These are phyloP conservation scores for Arthrobotrys pseudoclavata DNA, from an alignment of 2,329 filamentous ascomycete species.

Conservation along the genomic window DNA sequence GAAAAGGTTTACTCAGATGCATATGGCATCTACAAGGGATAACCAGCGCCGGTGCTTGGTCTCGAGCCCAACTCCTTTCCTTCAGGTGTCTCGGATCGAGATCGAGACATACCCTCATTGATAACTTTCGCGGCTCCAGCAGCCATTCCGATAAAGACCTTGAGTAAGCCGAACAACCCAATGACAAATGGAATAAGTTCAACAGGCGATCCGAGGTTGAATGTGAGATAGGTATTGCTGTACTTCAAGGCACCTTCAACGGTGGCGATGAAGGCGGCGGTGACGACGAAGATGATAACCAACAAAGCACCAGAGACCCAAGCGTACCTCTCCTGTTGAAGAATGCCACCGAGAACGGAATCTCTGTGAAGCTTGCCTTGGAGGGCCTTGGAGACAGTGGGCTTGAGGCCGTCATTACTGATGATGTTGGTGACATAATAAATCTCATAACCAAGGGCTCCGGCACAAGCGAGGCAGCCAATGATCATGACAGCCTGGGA, in stretches of 20 bases:
- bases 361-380: slow-evolving; percentile 53
- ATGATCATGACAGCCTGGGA: slow-evolving; percentile 57
- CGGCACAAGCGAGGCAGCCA: slow-evolving; percentile 37
- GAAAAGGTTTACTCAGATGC: background rate
- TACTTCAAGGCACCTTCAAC: slow-evolving; percentile 53
- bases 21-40: slow-evolving; percentile 16
- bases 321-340: slow-evolving; percentile 58
- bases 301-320: slow-evolving; percentile 57
- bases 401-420: slow-evolving; percentile 46
- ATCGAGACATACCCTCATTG: slow-evolving; percentile 51
- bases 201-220: slow-evolving; percentile 48
- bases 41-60: slow-evolving; percentile 44
- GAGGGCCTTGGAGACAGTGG: slow-evolving; percentile 41
- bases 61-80: slow-evolving; percentile 56
- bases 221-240: slow-evolving; percentile 53
- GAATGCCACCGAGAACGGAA: slow-evolving; percentile 47
- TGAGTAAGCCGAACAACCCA: slow-evolving; percentile 51
- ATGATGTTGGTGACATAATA: slow-evolving; percentile 49
- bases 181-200: slow-evolving; percentile 58
- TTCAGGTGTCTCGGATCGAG: slow-evolving; percentile 53
- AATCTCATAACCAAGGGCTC: slow-evolving; percentile 48
- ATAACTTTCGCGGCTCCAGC: slow-evolving; percentile 46
- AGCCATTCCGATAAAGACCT: slow-evolving; percentile 48
- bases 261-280: slow-evolving; percentile 54
- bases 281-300: slow-evolving; percentile 41